A percentile compares a stretch with the other conserved stretches of the same genome.
Conservation (phyloP, 2,329 filamentous ascomycete genomes). For the Amylocarpus encephaloides region DNA sequence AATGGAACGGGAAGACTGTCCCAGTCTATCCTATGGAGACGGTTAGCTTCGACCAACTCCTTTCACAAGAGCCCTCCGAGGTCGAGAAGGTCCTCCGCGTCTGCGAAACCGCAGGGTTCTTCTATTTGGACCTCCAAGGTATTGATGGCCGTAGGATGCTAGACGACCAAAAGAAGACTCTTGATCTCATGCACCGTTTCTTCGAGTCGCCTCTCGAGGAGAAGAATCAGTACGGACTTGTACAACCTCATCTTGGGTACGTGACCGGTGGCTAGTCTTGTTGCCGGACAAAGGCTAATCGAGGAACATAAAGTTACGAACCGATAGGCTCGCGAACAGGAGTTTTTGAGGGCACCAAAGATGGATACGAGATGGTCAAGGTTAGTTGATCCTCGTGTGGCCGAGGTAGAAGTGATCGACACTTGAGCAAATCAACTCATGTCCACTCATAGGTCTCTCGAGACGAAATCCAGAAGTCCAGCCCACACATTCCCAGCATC, state of each 20-base stretch:
- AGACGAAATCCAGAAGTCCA: slow-evolving; percentile 43
- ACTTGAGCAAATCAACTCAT: neutral
- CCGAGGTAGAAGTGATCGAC: neutral
- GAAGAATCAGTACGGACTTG: slow-evolving; percentile 51
- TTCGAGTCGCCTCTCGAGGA: slow-evolving; percentile 46
- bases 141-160: slow-evolving; percentile 49
- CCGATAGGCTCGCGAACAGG: slow-evolving; percentile 44
- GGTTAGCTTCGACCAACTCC: slow-evolving; percentile 44
- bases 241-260: slow-evolving; percentile 46
- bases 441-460: slow-evolving; percentile 37
- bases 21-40: slow-evolving; percentile 48
- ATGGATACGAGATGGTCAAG: slow-evolving; percentile 50
- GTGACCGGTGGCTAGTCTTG: slow-evolving; percentile 9
- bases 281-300: slow-evolving; percentile 19
- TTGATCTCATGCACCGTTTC: slow-evolving; percentile 50
- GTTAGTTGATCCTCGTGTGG: slow-evolving; percentile 15
- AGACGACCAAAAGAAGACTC: slow-evolving; percentile 45
- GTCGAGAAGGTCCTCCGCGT: slow-evolving; percentile 44
- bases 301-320: slow-evolving; percentile 34
- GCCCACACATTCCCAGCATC: slow-evolving; percentile 40
- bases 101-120: slow-evolving; percentile 48
- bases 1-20: slow-evolving; percentile 44
- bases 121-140: slow-evolving; percentile 47
- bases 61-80: slow-evolving; percentile 49
- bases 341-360: slow-evolving; percentile 41